Base-by-base conservation (phyloP, 2,329 filamentous ascomycete genomes). In the Talaromyces funiculosus region DNA sequence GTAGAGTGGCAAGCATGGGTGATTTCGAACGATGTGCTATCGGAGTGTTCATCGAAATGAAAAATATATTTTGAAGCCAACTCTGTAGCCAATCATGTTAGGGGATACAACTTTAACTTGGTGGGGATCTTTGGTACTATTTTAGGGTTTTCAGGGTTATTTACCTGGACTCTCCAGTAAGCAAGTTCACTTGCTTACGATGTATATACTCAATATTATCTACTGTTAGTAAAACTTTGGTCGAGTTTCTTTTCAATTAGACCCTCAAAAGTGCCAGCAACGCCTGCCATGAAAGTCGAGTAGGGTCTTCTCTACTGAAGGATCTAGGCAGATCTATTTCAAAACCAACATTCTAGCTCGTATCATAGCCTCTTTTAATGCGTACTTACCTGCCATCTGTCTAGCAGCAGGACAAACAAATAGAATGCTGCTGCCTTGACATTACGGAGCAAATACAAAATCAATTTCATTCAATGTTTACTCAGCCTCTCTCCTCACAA, bases 61-160 rank as follows among this genome's bases (percentile, higher is more conserved):
- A 33, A n/a, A 51, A 51, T 51, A 51, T 51, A 51, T 51, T 51
- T 33, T 51, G 47, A 51, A 29, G 47, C 29, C n/a, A 20, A 47
- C 5, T 9, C 6, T 16, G 22, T 9, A 16, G 43, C 43, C 43
- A 47, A 47, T 47, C 24, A 29, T 16, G 3, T 29, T 43, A 8
- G 4, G 2, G 14, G n/a, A 47, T n/a, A 3, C 22, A 26, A 29
- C 24, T 47, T 47, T n/a, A 47, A 47, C 22, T n/a, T 26, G 42
- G 43, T 18, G 24, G 43, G 16, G 24, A 16, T 16, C 24, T 16
- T 20, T 45, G 6, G 42, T 29, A 4, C 24, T 26, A 0, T 2
- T 14, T 26, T 29, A n/a, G 29, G 43, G 43, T 2, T 14, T 26
- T 29, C n/a, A 47, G 43, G 43, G 43, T 47, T 47, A n/a, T 9